Conservation (phyloP, 2,329 filamentous ascomycete species). For the Blastomyces emzantsi region DNA sequence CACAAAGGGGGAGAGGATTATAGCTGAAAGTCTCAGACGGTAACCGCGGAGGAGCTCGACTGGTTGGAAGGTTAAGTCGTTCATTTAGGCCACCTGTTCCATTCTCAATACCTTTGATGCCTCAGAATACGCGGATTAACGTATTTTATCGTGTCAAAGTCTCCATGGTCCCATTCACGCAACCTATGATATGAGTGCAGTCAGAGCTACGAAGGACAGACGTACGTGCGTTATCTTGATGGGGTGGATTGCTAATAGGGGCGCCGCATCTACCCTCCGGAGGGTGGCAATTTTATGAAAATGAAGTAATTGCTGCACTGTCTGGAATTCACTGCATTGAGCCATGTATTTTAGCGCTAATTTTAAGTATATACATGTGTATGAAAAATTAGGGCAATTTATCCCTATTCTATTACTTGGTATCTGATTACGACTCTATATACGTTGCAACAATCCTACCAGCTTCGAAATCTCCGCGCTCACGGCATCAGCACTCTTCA, state of each 20-base stretch:
- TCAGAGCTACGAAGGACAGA: background rate
- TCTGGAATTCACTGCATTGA: background rate
- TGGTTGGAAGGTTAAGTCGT: background rate
- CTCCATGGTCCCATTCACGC: background rate
- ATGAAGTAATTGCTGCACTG: background rate
- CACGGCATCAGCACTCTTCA: slow-evolving; percentile 68
- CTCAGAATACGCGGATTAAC: background rate
- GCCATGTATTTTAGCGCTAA: too few species aligned
- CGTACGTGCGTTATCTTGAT: background rate
- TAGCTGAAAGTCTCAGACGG: background rate
- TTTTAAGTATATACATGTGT: background rate
- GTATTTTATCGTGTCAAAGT: background rate
- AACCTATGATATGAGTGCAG: background rate
- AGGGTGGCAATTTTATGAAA: background rate
- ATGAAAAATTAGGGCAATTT: background rate
- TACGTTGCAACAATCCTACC: slow-evolving; percentile 8
- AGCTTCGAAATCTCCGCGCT: slow-evolving; percentile 27
- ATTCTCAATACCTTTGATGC: background rate
- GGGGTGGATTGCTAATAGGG: background rate
- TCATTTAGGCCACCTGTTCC: background rate
- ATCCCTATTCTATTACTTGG: background rate
- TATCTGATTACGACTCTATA: background rate
- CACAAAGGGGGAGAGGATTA: background rate
- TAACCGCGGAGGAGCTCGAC: background rate
- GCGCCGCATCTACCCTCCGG: background rate